A percentile compares a stretch with the other conserved stretches of the same genome.
phyloP scores from a whole-genome alignment of 2,329 filamentous ascomycete species.

The Pseudophaeomoniella oleicola region DNA sequence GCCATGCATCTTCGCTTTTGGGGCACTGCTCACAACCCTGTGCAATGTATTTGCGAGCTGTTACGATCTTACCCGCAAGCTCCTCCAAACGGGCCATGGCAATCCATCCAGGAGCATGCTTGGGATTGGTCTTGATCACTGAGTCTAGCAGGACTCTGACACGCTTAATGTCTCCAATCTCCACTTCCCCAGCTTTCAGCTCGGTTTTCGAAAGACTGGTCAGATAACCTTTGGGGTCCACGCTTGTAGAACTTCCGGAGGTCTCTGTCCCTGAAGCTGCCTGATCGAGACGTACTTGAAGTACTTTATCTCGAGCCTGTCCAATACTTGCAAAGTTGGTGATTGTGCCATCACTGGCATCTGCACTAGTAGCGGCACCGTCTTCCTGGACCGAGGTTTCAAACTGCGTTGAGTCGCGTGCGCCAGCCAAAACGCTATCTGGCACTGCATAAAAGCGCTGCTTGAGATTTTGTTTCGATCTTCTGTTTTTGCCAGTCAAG shows the following conservation, averaged over 20 bases:
- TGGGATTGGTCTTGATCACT: slow-evolving; percentile 92
- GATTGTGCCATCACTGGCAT: slow-evolving; percentile 66
- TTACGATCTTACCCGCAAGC: slow-evolving; percentile 77
- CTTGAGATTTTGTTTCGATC: slow-evolving; percentile 66
- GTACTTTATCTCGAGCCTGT: slow-evolving; percentile 85
- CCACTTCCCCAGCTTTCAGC: slow-evolving; percentile 61
- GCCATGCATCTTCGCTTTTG: slow-evolving; percentile 87
- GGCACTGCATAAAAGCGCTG: slow-evolving; percentile 92
- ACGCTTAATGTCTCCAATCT: slow-evolving; percentile 89
- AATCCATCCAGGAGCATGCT: slow-evolving; percentile 90
- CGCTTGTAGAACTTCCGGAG: slow-evolving; percentile 70
- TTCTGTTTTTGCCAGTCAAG: slow-evolving; percentile 82
- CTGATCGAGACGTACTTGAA: slow-evolving; percentile 86
- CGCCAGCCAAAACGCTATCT: slow-evolving; percentile 83
- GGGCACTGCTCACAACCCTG: slow-evolving; percentile 83
- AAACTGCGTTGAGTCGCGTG: slow-evolving; percentile 64
- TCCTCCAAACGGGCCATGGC: slow-evolving; percentile 87
- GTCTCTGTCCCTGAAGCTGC: slow-evolving; percentile 62
- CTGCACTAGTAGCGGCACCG: slow-evolving; percentile 32
- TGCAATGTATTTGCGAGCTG: slow-evolving; percentile 75
- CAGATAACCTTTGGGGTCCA: slow-evolving; percentile 91
- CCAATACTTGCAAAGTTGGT: slow-evolving; percentile 98
- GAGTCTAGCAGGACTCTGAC: slow-evolving; percentile 87
- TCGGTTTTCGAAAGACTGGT: slow-evolving; percentile 78
- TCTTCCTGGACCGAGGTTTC: slow-evolving; percentile 83